Evolutionary conservation across 1,284 basidiomycete genomes (phyloP).

Genomic region (Heterobasidion irregulare): DNA sequence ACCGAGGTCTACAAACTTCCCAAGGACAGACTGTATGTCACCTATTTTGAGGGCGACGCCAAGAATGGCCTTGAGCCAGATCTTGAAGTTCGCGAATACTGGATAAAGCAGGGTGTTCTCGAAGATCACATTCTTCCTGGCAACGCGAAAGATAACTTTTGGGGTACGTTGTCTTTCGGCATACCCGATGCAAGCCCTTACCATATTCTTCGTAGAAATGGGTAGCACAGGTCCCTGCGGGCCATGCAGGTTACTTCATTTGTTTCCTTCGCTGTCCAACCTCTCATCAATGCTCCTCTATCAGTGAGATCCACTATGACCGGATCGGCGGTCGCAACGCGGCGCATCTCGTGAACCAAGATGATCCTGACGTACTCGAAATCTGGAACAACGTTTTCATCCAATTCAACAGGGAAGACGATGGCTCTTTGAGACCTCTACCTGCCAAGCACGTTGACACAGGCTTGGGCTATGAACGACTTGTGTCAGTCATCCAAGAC

Average conservation of each 20-base stretch:
- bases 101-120: slow-evolving; percentile 81
- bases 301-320: slow-evolving; percentile 93
- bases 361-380: slow-evolving; percentile 95
- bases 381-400: slow-evolving; percentile 99
- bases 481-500: slow-evolving; percentile 91
- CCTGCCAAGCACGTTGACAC: slow-evolving; percentile 97
- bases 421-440: slow-evolving; percentile 73
- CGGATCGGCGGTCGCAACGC: slow-evolving; percentile 93
- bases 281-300: slow-evolving; percentile 5
- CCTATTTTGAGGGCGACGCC: slow-evolving; percentile 94
- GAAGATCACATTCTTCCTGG: slow-evolving; percentile 92
- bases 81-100: slow-evolving; percentile 79
- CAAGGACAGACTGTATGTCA: slow-evolving; percentile 90
- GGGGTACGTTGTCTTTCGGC: slow-evolving; percentile 60
- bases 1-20: slow-evolving; percentile 86
- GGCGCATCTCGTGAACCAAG: slow-evolving; percentile 85
- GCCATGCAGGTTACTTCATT: slow-evolving; percentile 71
- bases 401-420: slow-evolving; percentile 93
- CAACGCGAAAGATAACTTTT: slow-evolving; percentile 97
- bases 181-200: background rate
- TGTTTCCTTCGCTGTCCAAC: slow-evolving; percentile 1
- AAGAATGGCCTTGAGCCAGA: slow-evolving; percentile 87
- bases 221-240: slow-evolving; percentile 97
- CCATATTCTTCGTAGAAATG: slow-evolving; percentile 65
- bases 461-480: slow-evolving; percentile 97